phyloP scores from a whole-genome alignment of 1,284 basidiomycete genomes.

The Microbotryomycetes sp. region DNA sequence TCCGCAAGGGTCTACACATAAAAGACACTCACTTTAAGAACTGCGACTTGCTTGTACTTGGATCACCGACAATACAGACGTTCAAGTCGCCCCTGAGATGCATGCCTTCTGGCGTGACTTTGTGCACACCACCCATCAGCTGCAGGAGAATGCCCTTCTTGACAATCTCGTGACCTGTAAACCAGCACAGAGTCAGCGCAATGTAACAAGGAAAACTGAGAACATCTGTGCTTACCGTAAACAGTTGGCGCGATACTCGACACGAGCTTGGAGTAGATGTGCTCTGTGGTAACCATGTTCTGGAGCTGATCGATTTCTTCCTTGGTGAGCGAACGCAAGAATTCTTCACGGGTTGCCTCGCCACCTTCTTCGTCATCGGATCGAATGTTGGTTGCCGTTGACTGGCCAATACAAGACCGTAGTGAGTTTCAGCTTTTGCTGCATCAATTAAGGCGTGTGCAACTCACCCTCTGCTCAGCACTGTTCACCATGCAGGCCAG shows the following conservation, averaged over 20 bases:
- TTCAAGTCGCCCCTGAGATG: conserved; percentile 96
- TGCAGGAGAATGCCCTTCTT: conserved; percentile 98
- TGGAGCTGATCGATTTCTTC: conserved; percentile 92
- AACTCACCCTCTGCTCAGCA: conserved; percentile 70
- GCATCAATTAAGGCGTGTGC: background rate
- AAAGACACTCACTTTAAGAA: conserved; percentile 75
- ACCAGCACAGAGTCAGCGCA: background rate
- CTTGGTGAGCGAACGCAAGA: conserved; percentile 80
- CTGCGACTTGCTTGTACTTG: conserved; percentile 94
- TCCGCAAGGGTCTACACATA: background rate
- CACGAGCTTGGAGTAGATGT: conserved; percentile 91
- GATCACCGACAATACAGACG: conserved; percentile 97
- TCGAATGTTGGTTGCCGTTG: conserved; percentile 68
- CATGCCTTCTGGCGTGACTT: conserved; percentile 93
- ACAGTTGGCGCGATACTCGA: conserved; percentile 96
- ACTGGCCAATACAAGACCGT: conserved; percentile 51
- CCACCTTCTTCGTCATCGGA: conserved; percentile 76
- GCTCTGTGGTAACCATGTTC: conserved; percentile 84
- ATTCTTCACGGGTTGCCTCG: conserved; percentile 53
- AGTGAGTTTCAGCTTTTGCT: background rate
- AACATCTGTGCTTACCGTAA: conserved; percentile 53
- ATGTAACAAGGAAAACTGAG: background rate
- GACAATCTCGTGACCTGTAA: conserved; percentile 81
- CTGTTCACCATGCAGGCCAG: conserved; percentile 96
- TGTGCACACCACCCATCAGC: conserved; percentile 99